Base-by-base conservation (phyloP, 805 yeast genomes). In the Sporopachydermia quercuum region DNA sequence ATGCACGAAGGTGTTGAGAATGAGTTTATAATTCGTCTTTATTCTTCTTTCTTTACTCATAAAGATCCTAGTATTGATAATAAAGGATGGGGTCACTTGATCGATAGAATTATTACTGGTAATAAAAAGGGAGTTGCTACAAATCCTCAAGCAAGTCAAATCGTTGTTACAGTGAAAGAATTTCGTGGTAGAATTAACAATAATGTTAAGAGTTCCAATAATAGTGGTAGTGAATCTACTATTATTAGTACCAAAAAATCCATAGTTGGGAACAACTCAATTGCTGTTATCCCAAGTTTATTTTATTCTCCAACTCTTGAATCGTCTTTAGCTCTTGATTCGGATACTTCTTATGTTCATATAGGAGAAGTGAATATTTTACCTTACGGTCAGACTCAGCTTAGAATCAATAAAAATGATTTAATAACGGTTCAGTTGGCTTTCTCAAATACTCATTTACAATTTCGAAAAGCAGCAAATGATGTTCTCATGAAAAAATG, bases 41-140 rank as follows among this genome's bases (percentile, higher is more conserved):
- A 70, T 52, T 80, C 89, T 1, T 78, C 91, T 0, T 77, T 68
- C 49, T 68, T 76, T 47, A 65, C 65, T 43, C 60, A 58, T 18
- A 62, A 62, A 44, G 60, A 52, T 43, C 58, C 67, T 47, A 44
- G 51, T 44, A 63, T 60, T 50, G 42, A 53, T 42, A 78, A 76
- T 52, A 69, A 73, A 43, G 96, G 96, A 38, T 85, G 95, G 95
- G 96, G 95, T 60, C 87, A 79, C 45, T 60, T 82, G 39, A 71
- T 80, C 16, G 85, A 83, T 49, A 65, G 93, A 49, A 80, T 85
- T 44, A 77, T 85, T 46, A 55, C 71, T 13, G 91, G 93, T 17
- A 72, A 87, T 1, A 71, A 67, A 42, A 71, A 70, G 40, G 94
- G 94, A 37, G 73, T 83, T 40, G 89, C 87, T 3, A 70, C 81